phyloP scores from a whole-genome alignment of 306 rosid genomes.

The Pterocarpus macrocarpus region DNA sequence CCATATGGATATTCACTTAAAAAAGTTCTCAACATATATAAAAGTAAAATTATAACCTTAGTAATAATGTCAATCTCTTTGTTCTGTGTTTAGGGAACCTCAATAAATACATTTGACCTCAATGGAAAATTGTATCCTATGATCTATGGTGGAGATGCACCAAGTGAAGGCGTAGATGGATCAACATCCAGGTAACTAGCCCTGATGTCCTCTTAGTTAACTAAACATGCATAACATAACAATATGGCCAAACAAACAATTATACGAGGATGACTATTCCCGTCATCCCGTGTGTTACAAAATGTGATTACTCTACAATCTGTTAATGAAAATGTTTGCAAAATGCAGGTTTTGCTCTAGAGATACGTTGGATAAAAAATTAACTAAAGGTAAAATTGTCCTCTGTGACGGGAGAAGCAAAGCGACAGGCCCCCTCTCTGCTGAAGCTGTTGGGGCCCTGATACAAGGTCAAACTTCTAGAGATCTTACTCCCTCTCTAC shows the following conservation, averaged over 20 bases:
- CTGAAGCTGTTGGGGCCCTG: conserved; percentile 43
- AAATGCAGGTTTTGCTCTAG: conserved; percentile 17
- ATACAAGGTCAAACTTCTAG: neutral
- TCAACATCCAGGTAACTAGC: conserved; percentile 43
- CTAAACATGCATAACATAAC: neutral
- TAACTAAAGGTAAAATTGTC: conserved; percentile 55
- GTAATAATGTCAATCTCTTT: neutral
- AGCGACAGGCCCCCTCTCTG: neutral
- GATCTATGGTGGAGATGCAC: conserved; percentile 49
- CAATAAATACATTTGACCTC: conserved; percentile 50
- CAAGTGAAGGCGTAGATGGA: neutral
- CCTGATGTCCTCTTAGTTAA: neutral
- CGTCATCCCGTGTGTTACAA: neutral
- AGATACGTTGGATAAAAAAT: conserved; percentile 17
- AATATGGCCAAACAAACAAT: neutral
- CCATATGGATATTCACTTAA: neutral
- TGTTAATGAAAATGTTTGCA: neutral
- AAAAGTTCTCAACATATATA: neutral
- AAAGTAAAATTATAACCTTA: neutral
- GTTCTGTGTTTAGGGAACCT: conserved; percentile 44
- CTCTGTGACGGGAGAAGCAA: conserved; percentile 24
- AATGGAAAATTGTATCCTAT: conserved; percentile 38
- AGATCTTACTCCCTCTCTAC: neutral
- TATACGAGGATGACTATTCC: neutral
- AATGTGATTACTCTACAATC: neutral